These are phyloP conservation scores for Meira miltonrushii DNA, from an alignment of 1,284 basidiomycete species.

Conservation along the genomic window DNA sequence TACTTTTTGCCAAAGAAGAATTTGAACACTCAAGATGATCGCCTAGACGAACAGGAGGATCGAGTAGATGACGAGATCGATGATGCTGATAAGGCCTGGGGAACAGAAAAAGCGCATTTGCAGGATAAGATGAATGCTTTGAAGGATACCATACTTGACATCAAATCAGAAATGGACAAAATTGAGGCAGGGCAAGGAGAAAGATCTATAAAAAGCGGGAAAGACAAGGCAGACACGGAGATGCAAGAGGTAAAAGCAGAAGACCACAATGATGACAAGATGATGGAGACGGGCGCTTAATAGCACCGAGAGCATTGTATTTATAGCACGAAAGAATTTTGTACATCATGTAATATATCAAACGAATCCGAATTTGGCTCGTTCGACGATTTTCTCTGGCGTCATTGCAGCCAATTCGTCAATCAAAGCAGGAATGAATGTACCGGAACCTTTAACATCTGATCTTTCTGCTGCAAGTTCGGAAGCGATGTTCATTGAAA, in stretches of 20 bases:
- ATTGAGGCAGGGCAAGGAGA: background rate
- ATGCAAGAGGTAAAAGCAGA: background rate
- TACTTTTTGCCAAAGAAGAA: constrained; percentile 6
- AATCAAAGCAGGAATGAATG: constrained; percentile 79
- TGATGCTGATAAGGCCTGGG: constrained; percentile 49
- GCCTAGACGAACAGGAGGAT: constrained; percentile 7
- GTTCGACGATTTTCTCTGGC: constrained; percentile 58
- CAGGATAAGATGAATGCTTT: background rate
- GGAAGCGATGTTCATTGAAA: constrained; percentile 76
- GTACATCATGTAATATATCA: background rate
- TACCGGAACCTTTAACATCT: constrained; percentile 75
- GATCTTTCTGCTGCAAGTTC: constrained; percentile 68
- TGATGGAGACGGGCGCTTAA: background rate
- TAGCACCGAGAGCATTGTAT: background rate
- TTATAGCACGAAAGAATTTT: no score
- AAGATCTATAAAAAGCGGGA: background rate
- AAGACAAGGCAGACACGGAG: background rate
- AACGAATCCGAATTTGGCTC: constrained; percentile 57
- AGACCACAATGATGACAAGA: background rate
- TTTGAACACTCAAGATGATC: constrained; percentile 1
- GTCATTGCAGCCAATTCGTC: constrained; percentile 62
- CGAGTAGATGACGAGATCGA: constrained; percentile 70
- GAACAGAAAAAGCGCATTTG: constrained; percentile 31
- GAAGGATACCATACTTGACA: background rate
- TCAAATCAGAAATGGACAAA: background rate